Evolutionary conservation across 805 yeast genomes (phyloP).

Genomic region (Teunomyces pallodes): DNA sequence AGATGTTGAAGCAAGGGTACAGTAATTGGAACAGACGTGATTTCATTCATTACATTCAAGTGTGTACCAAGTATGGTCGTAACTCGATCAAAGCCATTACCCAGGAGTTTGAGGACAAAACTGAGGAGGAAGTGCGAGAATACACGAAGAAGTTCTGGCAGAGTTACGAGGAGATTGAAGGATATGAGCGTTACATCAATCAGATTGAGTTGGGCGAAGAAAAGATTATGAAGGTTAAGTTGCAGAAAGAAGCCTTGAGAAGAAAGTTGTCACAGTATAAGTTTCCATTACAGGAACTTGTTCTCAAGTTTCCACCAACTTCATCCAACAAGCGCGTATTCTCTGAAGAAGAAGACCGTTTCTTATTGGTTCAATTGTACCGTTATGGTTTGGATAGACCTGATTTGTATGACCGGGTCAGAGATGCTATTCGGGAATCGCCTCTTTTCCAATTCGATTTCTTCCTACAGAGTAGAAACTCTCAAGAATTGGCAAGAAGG

Average conservation of each 20-base stretch:
- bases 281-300: slow-evolving; percentile 79
- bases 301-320: slow-evolving; percentile 69
- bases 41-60: slow-evolving; percentile 74
- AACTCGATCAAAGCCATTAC: slow-evolving; percentile 69
- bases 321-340: slow-evolving; percentile 61
- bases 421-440: slow-evolving; percentile 69
- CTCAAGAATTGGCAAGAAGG: slow-evolving; percentile 77
- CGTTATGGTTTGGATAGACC: slow-evolving; percentile 77
- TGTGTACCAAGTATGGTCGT: slow-evolving; percentile 78
- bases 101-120: slow-evolving; percentile 76
- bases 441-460: slow-evolving; percentile 85
- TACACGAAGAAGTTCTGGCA: slow-evolving; percentile 84
- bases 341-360: slow-evolving; percentile 89
- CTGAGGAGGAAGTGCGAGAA: slow-evolving; percentile 71
- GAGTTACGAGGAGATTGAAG: slow-evolving; percentile 75
- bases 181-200: slow-evolving; percentile 76
- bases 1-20: slow-evolving; percentile 64
- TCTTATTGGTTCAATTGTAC: slow-evolving; percentile 74
- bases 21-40: slow-evolving; percentile 85
- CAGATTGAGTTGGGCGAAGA: slow-evolving; percentile 92
- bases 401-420: slow-evolving; percentile 74
- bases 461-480: slow-evolving; percentile 76
- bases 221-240: slow-evolving; percentile 56
- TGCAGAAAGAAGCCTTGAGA: slow-evolving; percentile 78
- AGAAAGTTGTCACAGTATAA: slow-evolving; percentile 67